Evolutionary conservation across 2,329 filamentous ascomycete species (phyloP), one percentile per base, ranked within the genome.

Genomic region (Coniosporium tulheliwenetii): DNA sequence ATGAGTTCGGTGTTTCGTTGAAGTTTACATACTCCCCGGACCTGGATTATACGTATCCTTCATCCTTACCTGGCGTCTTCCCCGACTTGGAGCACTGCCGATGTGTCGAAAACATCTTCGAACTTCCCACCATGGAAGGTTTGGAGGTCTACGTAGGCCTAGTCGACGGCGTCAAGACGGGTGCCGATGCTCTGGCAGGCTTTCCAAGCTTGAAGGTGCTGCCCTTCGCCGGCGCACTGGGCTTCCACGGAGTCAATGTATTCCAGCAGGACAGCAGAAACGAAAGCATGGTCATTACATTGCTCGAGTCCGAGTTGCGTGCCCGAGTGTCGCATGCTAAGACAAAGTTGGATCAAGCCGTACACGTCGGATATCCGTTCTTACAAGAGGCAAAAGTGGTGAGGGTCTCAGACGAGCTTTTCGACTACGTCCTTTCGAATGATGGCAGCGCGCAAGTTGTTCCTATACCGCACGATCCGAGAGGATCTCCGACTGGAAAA

Each of bases 201-300:
- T 98, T 98, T 58, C 91, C 91, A 5, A 91, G 81, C 47, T 63
- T 98, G 52, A 83, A 87, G 48, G 91, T 83, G 1, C 64, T 98
- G 34, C 82, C 85, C 0, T 87, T 91, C 58, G 79, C 77, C 44
- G 91, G 85, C 2, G 73, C 77, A 42, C 68, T 96, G 38, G 84
- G 79, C 8, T 93, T 86, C 59, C 84, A 93, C 49, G 86, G 86
- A 2, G 84, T 98, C 45, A 91, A 80, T 47, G 85, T 98, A 30
- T 98, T 98, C 66, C 86, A 94, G 56, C 79, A 89, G 50, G 91
- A 96, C 50, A 95, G 87, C 57, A 80, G 85, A 39, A 96, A 96
- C 54, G 87, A 95, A 60, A 98, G 89, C 60, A 87, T 96, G 77
- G 76, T 96, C 16, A 73, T 96, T 42, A 94, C 85, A 2, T 67